Percentiles rank a stretch among this genome's conserved stretches.
phyloP scores from a whole-genome alignment of 495 filamentous ascomycete species.

The Penicillium soppii region DNA sequence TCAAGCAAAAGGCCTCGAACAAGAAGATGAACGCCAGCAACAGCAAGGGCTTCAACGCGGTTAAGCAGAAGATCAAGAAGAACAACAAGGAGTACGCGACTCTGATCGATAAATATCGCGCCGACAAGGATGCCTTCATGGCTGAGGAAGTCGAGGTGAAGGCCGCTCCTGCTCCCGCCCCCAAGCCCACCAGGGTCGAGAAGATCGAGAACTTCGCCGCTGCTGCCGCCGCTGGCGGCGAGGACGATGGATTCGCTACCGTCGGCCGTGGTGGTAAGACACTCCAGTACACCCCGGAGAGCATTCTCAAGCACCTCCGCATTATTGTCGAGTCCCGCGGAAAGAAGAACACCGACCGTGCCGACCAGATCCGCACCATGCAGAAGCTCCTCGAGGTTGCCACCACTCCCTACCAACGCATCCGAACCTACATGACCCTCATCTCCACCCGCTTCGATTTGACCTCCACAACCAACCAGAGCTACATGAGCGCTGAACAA shows the following conservation, averaged over 20 bases:
- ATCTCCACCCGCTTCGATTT: conserved; percentile 95
- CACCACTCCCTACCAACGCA: conserved; percentile 86
- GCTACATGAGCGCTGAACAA: conserved; percentile 91
- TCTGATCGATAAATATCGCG: conserved; percentile 84
- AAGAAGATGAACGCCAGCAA: conserved; percentile 99
- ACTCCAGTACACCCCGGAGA: conserved; percentile 89
- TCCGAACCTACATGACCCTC: conserved; percentile 87
- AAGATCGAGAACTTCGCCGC: conserved; percentile 37
- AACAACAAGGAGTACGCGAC: conserved; percentile 92
- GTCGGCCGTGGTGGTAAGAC: conserved; percentile 85
- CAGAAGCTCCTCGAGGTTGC: conserved; percentile 92
- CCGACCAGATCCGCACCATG: conserved; percentile 95
- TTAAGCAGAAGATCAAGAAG: conserved; percentile 96
- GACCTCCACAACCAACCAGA: conserved; percentile 70
- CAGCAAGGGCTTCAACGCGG: conserved; percentile 88
- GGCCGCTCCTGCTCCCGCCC: conserved; percentile 31
- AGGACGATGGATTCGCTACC: conserved; percentile 82
- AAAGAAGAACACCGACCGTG: conserved; percentile 96
- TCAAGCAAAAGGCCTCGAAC: conserved; percentile 91
- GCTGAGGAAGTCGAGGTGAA: conserved; percentile 72
- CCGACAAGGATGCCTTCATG: conserved; percentile 84
- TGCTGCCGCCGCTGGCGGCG: conserved; percentile 51
- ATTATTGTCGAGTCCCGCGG: conserved; percentile 92
- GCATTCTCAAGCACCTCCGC: conserved; percentile 94
- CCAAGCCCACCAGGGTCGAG: conserved; percentile 44